Evolutionary conservation across 2,329 filamentous ascomycete species (phyloP), one percentile per base, ranked within the genome.

Genomic region (Leptodontidium sp.): DNA sequence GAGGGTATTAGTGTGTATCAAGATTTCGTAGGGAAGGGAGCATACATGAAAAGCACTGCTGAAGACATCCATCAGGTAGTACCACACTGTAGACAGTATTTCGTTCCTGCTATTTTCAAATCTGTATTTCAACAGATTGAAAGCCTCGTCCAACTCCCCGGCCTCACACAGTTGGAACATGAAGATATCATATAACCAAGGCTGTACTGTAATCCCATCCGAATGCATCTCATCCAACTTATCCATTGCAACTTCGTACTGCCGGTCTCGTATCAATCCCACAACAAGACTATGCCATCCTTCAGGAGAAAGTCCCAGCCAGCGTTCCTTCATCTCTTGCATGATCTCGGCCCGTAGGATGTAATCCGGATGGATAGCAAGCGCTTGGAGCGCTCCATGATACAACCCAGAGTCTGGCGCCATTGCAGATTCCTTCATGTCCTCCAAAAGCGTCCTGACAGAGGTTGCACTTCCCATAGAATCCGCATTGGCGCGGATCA

Each of bases 311-410:
- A 92, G 81, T 9, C 83, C 81, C 64, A 91, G 85, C 92, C 93
- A 97, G 71, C 88, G 85, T 66, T 88, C 84, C 75, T 88, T 88
- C 91, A 96, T 93, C 66, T 90, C 89, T 65, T 87, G 82, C 49
- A 98, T 82, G 3, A 97, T 85, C 45, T 90, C 85, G 64, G 87
- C 86, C 45, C 94, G 89, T 29, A 96, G 82, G 6, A 93, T 73
- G 74, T 97, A 95, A 79, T 98, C 92, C 0, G 95, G 93, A 78
- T 98, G 96, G 9, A 96, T 87, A 0, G 92, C 88, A 29, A 98
- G 84, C 5, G 87, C 89, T 79, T 89, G 88, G 49, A 98, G 81
- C 2, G 91, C 88, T 70, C 88, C 88, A 78, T 94, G 90, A 75
- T 93, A 95, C 1, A 92, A 85, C 3, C 84, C 84, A 0, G 85